Base-by-base conservation (phyloP, 148 eudicot species). In the Nepenthes gracilis region DNA sequence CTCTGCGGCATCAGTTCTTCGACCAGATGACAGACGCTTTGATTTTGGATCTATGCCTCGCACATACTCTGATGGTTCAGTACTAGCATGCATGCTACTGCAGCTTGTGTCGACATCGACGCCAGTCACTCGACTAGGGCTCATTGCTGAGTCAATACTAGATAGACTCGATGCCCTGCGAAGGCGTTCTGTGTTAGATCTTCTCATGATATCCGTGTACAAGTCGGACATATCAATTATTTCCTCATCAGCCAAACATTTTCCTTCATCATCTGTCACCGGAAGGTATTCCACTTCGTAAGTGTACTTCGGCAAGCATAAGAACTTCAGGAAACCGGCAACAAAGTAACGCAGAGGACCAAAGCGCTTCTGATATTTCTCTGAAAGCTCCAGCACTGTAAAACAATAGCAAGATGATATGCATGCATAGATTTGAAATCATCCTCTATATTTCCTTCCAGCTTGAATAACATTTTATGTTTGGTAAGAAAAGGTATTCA, bases 381-480 rank as follows among this genome's bases (percentile, higher is more conserved):
- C 97, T 56, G 97, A 90, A 66, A 90, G 97, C 80, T 90, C 95
- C 77, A 90, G 66, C 64, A 90, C 97, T 90, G 89, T 64, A 77
- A 71, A 7, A 32, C 36, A n/a, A 49, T 6, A 12, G n/a, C 6
- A 6, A n/a, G 0, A 49, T 5, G 15, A 45, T 45, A 45, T 49
- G 53, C 53, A 49, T 49, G 11, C 53, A 49, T 12, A 11, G 3
- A 49, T 49, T 11, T 5, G 15, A 49, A 6, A 11, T 10, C 15
- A 2, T n/a, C 53, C 48, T 45, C 48, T 45, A n/a, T 49, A 49
- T 49, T 49, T 49, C 53, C 53, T 45, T 45, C 58, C 57, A 54
- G 69, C 13, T 4, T n/a, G 37, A 55, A 58, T 45, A 34, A 52
- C 14, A 62, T 45, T 23, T 23, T 23, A 23, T 23, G 23, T 23